Evolutionary conservation across 2,329 filamentous ascomycete species (phyloP).

Genomic region (Botryotinia convoluta): DNA sequence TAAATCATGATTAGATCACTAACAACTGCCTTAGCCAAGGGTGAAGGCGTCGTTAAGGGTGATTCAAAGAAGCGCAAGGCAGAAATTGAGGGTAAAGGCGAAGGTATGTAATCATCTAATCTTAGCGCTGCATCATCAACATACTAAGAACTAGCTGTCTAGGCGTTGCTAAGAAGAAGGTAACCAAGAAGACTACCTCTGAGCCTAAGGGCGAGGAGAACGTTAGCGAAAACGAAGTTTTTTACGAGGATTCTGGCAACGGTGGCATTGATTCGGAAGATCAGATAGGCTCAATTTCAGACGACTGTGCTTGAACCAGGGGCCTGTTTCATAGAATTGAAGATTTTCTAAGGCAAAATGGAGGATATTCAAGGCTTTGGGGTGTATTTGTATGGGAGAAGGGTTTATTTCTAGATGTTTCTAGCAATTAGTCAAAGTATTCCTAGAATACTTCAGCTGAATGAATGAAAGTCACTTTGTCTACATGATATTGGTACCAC

Average conservation of each 20-base stretch:
- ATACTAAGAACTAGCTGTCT: background rate
- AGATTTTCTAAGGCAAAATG: background rate
- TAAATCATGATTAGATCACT: background rate
- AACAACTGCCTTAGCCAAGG: background rate
- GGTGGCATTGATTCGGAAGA: background rate
- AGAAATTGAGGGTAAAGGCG: background rate
- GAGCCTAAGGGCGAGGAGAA: background rate
- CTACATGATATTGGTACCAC: background rate
- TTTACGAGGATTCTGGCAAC: rapidly evolving
- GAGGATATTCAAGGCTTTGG: background rate
- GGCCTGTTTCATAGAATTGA: background rate
- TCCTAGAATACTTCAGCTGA: background rate
- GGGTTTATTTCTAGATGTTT: background rate
- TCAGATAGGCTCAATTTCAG: rapidly evolving
- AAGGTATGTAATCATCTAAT: background rate
- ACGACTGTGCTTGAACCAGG: background rate
- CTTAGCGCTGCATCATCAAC: background rate
- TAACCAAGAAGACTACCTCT: background rate
- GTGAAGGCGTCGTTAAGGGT: too few relatives aligned
- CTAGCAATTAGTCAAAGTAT: background rate
- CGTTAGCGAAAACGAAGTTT: background rate
- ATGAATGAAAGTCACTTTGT: background rate
- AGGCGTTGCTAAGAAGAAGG: background rate
- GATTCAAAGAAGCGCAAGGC: background rate
- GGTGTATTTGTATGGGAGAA: background rate